Evolutionary conservation across 768 basidiomycete genomes (phyloP), one percentile per base, ranked within the genome.

Genomic region (Leucocoprinus leucothites): DNA sequence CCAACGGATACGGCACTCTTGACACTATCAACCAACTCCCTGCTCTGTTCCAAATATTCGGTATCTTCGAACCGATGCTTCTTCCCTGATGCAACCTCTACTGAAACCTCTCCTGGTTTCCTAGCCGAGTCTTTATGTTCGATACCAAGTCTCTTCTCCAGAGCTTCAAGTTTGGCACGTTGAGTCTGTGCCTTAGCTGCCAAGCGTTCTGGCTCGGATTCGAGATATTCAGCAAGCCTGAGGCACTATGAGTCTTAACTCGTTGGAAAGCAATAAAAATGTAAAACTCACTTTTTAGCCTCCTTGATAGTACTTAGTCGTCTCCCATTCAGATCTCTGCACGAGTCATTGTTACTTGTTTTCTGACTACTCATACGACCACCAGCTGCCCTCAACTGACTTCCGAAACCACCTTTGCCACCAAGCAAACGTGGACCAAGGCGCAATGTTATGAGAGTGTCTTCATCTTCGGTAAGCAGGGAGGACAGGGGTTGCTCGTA

Each of bases 361-460:
- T 94, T 94, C 74, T 94, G 92, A 62, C 87, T 90, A 65, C 89
- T 92, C 97, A 99, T 99, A 28, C 96, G 82, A 11, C 97, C 96
- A 60, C 97, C 97, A 13, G 96, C 96, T 0, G 97, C 96, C 68
- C 97, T 82, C 60, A 99, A 78, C 74, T 98, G 94, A 16, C 89
- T 91, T 3, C 97, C 97, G 65, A 99, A 98, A 31, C 96, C 97
- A 68, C 97, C 96, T 72, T 98, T 99, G 18, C 97, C 97, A 47
- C 96, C 96, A 2, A 79, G 76, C 6, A 98, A 66, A 22, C 86
- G 76, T 0, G 92, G 87, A 1, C 80, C 73, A n/a, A 96, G 76
- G 0, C 91, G 80, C 1, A 98, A 74, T 1, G 80, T 76, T n/a
- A 93, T 73, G 24, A 89, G 69, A 13, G 64, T 61, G 2, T 53